phyloP scores from a whole-genome alignment of 1,284 basidiomycete genomes.

The Golubevia sp. region DNA sequence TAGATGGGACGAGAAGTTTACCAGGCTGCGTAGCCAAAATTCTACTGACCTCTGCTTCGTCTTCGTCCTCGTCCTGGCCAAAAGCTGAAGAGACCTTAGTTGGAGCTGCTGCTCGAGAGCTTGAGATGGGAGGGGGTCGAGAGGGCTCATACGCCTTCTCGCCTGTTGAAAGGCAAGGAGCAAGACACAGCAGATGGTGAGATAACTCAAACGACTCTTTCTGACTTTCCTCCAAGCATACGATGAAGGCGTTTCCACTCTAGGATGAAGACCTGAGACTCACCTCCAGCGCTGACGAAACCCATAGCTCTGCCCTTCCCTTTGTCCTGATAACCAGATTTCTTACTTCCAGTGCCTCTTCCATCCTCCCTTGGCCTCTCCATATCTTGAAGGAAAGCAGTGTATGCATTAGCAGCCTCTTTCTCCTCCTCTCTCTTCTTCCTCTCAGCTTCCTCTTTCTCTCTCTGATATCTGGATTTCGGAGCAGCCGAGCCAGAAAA shows the following conservation, averaged over 20 bases:
- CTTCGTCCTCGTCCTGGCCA: conserved; percentile 15
- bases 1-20: not conserved
- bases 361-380: conserved; percentile 11
- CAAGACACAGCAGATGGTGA: not conserved
- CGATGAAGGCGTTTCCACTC: not conserved
- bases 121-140: not conserved
- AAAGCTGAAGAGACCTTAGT: too few relatives aligned
- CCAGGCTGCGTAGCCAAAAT: too few relatives aligned
- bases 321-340: not conserved
- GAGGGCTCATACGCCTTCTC: not conserved
- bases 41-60: conserved; percentile 4
- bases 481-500: conserved; percentile 14
- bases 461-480: conserved; percentile 36
- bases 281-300: conserved; percentile 35
- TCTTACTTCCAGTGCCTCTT: not conserved
- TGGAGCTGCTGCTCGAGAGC: too few relatives aligned
- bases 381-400: conserved; percentile 43
- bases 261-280: too few relatives aligned
- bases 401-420: conserved; percentile 34
- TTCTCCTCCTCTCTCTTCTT: conserved; percentile 34
- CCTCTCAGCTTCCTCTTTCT: conserved; percentile 38
- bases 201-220: not conserved
- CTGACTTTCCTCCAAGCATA: not conserved
- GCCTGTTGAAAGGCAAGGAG: not conserved
- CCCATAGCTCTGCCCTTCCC: conserved; percentile 6